Conservation (phyloP, 371 early-diverging fungal species). For the Mycotypha africana region DNA sequence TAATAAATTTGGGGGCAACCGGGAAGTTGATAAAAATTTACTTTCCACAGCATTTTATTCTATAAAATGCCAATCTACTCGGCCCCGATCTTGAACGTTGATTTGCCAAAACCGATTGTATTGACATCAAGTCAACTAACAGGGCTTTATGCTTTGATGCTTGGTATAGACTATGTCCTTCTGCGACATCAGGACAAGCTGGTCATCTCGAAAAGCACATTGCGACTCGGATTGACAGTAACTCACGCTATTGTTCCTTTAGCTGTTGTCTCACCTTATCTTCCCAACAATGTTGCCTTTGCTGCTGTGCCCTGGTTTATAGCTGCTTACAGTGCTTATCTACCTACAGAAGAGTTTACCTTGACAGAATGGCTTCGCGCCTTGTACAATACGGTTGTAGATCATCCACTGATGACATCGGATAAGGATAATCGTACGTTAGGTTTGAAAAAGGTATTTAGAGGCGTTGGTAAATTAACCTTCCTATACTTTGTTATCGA, state of each 20-base stretch:
- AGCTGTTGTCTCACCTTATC: conserved; percentile 9
- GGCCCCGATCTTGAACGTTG: conserved; percentile 4
- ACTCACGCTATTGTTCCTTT: conserved; percentile 12
- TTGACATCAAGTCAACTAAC: conserved; percentile 6
- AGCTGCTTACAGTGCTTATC: conserved; percentile 19
- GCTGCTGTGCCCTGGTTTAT: conserved; percentile 29
- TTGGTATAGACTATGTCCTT: conserved; percentile 12
- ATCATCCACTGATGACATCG: not conserved
- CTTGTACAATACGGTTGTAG: conserved; percentile 16
- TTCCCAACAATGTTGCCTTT: conserved; percentile 21
- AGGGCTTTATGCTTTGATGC: conserved; percentile 16
- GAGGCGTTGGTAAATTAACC: conserved; percentile 17
- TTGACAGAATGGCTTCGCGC: conserved; percentile 10
- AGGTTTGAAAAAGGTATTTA: conserved; percentile 10
- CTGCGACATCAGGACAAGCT: conserved; percentile 6
- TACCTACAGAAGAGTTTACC: conserved; percentile 14
- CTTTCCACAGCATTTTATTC: too few relatives aligned
- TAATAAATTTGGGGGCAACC: too few relatives aligned
- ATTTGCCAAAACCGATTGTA: conserved; percentile 11
- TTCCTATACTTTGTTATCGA: conserved; percentile 10
- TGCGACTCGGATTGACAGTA: conserved; percentile 4
- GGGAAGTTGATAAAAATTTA: too few relatives aligned
- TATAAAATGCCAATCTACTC: too few relatives aligned
- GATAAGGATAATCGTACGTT: not conserved
- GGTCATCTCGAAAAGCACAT: not conserved